These are phyloP conservation scores for Pichia sp. DNA, from an alignment of 1,139 yeast genomes.

Conservation along the genomic window DNA sequence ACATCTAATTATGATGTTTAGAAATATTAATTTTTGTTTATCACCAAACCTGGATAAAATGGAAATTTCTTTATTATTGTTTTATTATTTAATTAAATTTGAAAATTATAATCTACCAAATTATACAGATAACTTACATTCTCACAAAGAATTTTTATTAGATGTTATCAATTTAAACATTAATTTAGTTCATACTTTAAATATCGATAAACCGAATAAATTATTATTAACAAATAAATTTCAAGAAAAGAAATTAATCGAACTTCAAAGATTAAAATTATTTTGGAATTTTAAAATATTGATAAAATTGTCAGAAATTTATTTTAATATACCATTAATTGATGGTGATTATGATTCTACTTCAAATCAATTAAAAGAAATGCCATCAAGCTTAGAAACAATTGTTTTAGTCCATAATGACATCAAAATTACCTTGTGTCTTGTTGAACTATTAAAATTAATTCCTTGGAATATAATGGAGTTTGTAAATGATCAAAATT, in stretches of 20 bases:
- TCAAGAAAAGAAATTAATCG: slow-evolving; percentile 22
- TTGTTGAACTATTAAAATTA: slow-evolving; percentile 24
- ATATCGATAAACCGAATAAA: slow-evolving; percentile 17
- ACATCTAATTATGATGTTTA: slow-evolving; percentile 26
- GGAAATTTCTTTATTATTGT: slow-evolving; percentile 27
- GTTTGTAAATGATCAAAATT: slow-evolving; percentile 15
- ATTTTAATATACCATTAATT: slow-evolving; percentile 35
- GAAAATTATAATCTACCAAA: slow-evolving; percentile 24
- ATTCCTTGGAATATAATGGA: slow-evolving; percentile 27
- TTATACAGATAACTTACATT: slow-evolving; percentile 14
- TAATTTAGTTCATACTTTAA: slow-evolving; percentile 16
- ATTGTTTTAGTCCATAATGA: slow-evolving; percentile 27
- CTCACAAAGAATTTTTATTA: slow-evolving; percentile 19
- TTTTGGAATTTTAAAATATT: slow-evolving; percentile 58
- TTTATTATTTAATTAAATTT: slow-evolving; percentile 28
- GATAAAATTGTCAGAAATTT: slow-evolving; percentile 41
- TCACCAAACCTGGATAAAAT: slow-evolving; percentile 28
- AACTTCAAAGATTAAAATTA: slow-evolving; percentile 47
- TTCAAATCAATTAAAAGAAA: background rate
- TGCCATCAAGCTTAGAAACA: slow-evolving; percentile 24
- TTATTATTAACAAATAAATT: slow-evolving; percentile 12
- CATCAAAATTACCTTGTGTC: slow-evolving; percentile 25
- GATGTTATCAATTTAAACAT: slow-evolving; percentile 24
- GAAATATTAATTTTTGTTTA: slow-evolving; percentile 26
- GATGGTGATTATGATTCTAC: slow-evolving; percentile 21